Percentiles rank a stretch among this genome's conserved stretches.
Conservation (phyloP, 202 grass and related monocot species). For the Brachypodium distachyon region DNA sequence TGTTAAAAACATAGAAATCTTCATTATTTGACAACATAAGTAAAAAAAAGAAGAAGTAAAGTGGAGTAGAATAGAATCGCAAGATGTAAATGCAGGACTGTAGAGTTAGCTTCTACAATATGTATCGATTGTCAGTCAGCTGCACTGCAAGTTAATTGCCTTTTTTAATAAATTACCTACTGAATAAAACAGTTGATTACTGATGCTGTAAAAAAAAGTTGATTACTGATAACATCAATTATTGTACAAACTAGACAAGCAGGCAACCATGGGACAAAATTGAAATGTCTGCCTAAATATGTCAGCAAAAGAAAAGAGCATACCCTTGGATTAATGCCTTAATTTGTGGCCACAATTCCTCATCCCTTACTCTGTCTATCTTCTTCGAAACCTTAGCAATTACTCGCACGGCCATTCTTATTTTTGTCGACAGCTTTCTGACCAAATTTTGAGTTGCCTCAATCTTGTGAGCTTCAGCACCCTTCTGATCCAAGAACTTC, state of each 20-base stretch:
- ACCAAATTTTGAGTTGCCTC: conserved; percentile 52
- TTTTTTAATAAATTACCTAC: too few relatives aligned
- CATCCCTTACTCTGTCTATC: conserved; percentile 78
- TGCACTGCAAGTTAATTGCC: neutral
- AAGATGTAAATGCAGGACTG: neutral
- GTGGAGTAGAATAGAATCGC: neutral
- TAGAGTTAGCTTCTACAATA: neutral
- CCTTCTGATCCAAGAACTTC: conserved; percentile 60
- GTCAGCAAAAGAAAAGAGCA: neutral
- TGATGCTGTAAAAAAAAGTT: neutral
- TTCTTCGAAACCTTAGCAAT: conserved; percentile 63
- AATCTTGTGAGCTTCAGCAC: conserved; percentile 61
- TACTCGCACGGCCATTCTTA: conserved; percentile 59
- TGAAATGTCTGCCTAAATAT: neutral
- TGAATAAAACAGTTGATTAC: neutral
- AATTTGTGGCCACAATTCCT: conserved; percentile 79
- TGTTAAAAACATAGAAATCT: neutral
- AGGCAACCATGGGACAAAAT: neutral
- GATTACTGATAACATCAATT: neutral
- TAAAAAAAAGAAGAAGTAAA: too few relatives aligned
- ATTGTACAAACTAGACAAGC: neutral
- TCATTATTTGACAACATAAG: neutral
- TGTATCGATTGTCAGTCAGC: neutral
- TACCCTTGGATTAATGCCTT: conserved; percentile 73
- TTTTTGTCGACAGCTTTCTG: conserved; percentile 56